Base-by-base conservation (phyloP, 495 filamentous ascomycete species). In the Corynascus novoguineensis region DNA sequence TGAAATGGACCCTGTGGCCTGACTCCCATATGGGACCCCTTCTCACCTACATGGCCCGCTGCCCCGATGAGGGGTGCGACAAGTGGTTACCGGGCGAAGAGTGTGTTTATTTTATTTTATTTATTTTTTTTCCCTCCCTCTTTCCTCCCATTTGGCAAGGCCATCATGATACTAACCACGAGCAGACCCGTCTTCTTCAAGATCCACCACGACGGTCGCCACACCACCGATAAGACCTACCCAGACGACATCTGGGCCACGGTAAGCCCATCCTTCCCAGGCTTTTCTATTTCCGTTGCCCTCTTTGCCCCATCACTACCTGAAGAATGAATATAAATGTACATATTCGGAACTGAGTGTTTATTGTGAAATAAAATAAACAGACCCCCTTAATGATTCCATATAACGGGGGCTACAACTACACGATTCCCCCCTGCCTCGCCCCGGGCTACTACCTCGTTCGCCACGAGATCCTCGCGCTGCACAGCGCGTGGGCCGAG, bases 381-480 rank as follows among this genome's bases (percentile, higher is more conserved):
- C 41, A 62, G 58, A 72, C 69, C 0, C 41, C 81, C 71, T 50
- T 70, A 50, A 75, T 70, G 82, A 77, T 32, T 73, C 62, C 22
- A 81, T 81, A 80, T 59, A 82, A 83, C 69, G 74, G 74, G 63
- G 77, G 74, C 57, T 80, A 77, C 67, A 77, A 73, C 55, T 79
- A 86, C 66, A 84, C 75, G 15, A 83, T 89, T 53, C 86, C 86
- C 24, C 67, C 72, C 19, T 71, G 64, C 60, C 73, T 88, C 32
- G 72, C 69, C 5, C 63, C 79, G 5, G 85, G 84, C 21, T 80
- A 83, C 72, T 88, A 87, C 59, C 79, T 89, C 55, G 73, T 89
- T 22, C 82, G 86, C 25, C 83, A 87, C 64, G 86, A 89, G 68
- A 81, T 89, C 59, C 83, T 87, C 55, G 84, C 79, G 21, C 78